Conservation (phyloP, 106 monocot species). For the Apostasia shenzhenica region DNA sequence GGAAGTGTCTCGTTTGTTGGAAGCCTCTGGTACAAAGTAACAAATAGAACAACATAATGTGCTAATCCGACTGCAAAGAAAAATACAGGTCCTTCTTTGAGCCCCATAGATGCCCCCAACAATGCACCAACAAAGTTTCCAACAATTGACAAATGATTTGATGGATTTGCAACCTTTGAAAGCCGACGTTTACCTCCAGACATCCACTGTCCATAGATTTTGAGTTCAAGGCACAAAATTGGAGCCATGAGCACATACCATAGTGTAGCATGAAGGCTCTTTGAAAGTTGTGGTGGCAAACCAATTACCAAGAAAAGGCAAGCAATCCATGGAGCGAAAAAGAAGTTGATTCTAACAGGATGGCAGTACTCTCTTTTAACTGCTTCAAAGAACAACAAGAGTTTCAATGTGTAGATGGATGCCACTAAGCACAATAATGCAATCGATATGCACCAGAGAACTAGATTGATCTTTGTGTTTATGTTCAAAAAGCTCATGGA, state of each 20-base stretch:
- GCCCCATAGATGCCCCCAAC: slow-evolving; percentile 47
- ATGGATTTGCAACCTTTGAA: slow-evolving; percentile 72
- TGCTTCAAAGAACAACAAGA: slow-evolving; percentile 50
- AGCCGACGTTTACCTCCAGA: slow-evolving; percentile 48
- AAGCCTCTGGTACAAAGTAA: neutral
- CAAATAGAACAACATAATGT: slow-evolving; percentile 74
- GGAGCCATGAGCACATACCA: slow-evolving; percentile 62
- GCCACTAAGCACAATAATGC: slow-evolving; percentile 16
- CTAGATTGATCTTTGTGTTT: slow-evolving; percentile 22
- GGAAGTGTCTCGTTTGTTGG: too few species aligned
- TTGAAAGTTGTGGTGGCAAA: slow-evolving; percentile 24
- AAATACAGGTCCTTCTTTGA: slow-evolving; percentile 55
- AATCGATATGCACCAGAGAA: slow-evolving; percentile 41
- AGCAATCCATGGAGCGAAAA: slow-evolving; percentile 7
- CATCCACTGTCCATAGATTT: slow-evolving; percentile 73
- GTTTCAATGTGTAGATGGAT: slow-evolving; percentile 27
- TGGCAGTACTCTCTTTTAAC: slow-evolving; percentile 51
- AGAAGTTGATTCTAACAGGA: slow-evolving; percentile 46
- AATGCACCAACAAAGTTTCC: slow-evolving; percentile 7
- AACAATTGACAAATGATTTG: slow-evolving; percentile 54
- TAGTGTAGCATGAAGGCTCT: slow-evolving; percentile 11
- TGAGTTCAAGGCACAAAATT: slow-evolving; percentile 54
- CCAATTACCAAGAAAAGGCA: slow-evolving; percentile 34
- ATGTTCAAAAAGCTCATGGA: slow-evolving; percentile 26
- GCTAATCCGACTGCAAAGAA: slow-evolving; percentile 74